Percentiles rank a stretch among this genome's conserved stretches.
These are phyloP conservation scores for Pisolithus albus DNA, from an alignment of 768 basidiomycete species.

Conservation along the genomic window DNA sequence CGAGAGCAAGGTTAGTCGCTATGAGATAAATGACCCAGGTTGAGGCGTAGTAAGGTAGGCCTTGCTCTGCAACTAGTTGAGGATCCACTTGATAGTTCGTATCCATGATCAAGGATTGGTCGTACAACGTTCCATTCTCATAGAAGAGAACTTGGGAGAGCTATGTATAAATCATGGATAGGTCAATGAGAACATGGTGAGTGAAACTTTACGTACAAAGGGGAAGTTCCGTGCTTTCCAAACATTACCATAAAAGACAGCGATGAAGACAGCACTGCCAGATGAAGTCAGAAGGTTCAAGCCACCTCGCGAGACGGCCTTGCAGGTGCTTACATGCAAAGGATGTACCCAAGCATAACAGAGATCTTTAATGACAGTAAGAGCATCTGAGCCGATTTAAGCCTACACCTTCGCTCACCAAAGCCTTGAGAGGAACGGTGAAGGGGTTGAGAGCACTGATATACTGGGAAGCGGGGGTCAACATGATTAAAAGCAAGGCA, in stretches of 20 bases:
- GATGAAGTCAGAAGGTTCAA: constrained; percentile 2
- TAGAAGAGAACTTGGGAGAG: constrained; percentile 46
- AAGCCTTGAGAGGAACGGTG: constrained; percentile 46
- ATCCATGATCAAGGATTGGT: constrained; percentile 49
- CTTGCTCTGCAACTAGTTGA: constrained; percentile 39
- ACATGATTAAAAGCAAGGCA: constrained; percentile 35
- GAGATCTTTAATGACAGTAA: constrained; percentile 27
- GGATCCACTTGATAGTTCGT: constrained; percentile 45
- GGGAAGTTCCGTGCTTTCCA: constrained; percentile 59
- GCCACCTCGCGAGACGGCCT: neutral
- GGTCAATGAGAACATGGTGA: neutral
- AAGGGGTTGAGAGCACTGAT: constrained; percentile 36
- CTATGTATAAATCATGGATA: constrained; percentile 11
- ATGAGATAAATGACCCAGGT: constrained; percentile 19
- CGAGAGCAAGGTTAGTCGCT: constrained; percentile 25
- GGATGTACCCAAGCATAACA: constrained; percentile 39
- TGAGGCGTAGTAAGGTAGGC: constrained; percentile 25
- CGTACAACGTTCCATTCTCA: constrained; percentile 44
- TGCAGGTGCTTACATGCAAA: constrained; percentile 40
- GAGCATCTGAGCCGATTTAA: neutral
- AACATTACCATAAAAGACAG: constrained; percentile 40
- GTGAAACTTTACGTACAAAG: constrained; percentile 27
- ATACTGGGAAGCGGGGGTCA: constrained; percentile 11
- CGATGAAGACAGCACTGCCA: constrained; percentile 26
- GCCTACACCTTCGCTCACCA: neutral